phyloP scores from a whole-genome alignment of 768 basidiomycete species.

The Leccinum disarticulatum region DNA sequence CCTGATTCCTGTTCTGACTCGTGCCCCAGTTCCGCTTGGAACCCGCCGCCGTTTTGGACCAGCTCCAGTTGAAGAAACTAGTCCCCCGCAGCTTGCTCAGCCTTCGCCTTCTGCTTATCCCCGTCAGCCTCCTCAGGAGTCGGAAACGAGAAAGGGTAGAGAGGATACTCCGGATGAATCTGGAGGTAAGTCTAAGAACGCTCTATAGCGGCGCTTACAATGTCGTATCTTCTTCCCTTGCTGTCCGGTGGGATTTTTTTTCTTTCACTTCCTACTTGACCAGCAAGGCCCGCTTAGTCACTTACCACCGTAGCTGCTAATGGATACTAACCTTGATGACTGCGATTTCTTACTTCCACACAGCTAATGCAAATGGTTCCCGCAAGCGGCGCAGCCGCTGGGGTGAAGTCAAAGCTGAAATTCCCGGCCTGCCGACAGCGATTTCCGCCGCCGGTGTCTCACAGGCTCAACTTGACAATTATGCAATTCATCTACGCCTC shows the following conservation, averaged over 20 bases:
- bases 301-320: slow-evolving; percentile 37
- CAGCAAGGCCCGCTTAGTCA: slow-evolving; percentile 31
- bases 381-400: slow-evolving; percentile 96
- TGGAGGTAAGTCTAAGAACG: slow-evolving; percentile 65
- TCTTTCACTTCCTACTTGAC: slow-evolving; percentile 26
- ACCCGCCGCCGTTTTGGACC: slow-evolving; percentile 90
- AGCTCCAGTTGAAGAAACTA: slow-evolving; percentile 75
- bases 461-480: slow-evolving; percentile 94
- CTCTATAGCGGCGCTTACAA: slow-evolving; percentile 38
- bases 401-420: slow-evolving; percentile 92
- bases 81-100: slow-evolving; percentile 83
- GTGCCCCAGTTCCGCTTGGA: slow-evolving; percentile 68
- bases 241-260: slow-evolving; percentile 33
- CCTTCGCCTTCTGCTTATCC: slow-evolving; percentile 87
- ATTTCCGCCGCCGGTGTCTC: slow-evolving; percentile 93
- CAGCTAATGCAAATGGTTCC: slow-evolving; percentile 82
- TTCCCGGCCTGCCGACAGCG: slow-evolving; percentile 91
- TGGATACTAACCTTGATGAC: slow-evolving; percentile 59
- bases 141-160: slow-evolving; percentile 60
- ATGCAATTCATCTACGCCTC: slow-evolving; percentile 91
- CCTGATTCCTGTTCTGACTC: slow-evolving; percentile 13
- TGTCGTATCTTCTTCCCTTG: slow-evolving; percentile 38
- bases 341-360: slow-evolving; percentile 40
- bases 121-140: slow-evolving; percentile 56
- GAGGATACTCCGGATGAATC: slow-evolving; percentile 70